Evolutionary conservation across 2,329 filamentous ascomycete genomes (phyloP).

Genomic region (Gnomoniopsis sp.): DNA sequence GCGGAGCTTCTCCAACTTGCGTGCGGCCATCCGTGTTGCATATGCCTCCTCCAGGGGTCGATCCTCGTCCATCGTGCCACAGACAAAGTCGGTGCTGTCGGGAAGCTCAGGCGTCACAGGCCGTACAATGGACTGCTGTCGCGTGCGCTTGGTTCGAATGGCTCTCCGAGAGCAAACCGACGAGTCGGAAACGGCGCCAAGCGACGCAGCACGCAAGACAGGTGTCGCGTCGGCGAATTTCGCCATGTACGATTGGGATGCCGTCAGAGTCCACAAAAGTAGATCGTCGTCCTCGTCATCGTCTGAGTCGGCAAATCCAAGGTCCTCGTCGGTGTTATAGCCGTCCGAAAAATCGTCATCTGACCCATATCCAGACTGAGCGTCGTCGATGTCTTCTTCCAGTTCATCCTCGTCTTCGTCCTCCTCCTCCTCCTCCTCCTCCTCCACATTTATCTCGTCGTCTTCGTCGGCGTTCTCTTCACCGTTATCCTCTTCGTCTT

Average conservation of each 20-base stretch:
- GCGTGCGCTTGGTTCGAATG: constrained; percentile 12
- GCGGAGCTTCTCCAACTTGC: constrained; percentile 76
- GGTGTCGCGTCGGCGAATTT: constrained; percentile 34
- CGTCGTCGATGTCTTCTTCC: constrained; percentile 51
- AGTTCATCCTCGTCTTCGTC: constrained; percentile 47
- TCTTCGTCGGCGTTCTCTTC: constrained; percentile 37
- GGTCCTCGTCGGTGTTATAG: constrained; percentile 72
- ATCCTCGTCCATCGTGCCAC: constrained; percentile 94
- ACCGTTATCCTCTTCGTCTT: constrained; percentile 68
- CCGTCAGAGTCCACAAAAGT: constrained; percentile 46
- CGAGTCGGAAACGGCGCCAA: constrained; percentile 54
- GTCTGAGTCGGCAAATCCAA: constrained; percentile 66
- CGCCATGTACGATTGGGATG: constrained; percentile 31
- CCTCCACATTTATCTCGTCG: constrained; percentile 39
- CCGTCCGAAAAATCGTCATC: constrained; percentile 57
- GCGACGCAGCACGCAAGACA: constrained; percentile 37
- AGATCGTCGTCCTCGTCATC: constrained; percentile 69
- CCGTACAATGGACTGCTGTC: constrained; percentile 46
- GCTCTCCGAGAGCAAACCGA: constrained; percentile 48
- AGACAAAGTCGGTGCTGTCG: constrained; percentile 99
- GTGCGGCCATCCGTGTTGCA: constrained; percentile 76
- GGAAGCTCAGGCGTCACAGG: constrained; percentile 77
- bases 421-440: constrained; percentile 44
- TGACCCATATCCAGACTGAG: constrained; percentile 58
- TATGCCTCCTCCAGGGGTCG: constrained; percentile 92